Percentiles rank a stretch among this genome's conserved stretches.
These are phyloP conservation scores for Aspergillus flavus DNA, from an alignment of 2,329 filamentous ascomycete genomes.

Conservation along the genomic window DNA sequence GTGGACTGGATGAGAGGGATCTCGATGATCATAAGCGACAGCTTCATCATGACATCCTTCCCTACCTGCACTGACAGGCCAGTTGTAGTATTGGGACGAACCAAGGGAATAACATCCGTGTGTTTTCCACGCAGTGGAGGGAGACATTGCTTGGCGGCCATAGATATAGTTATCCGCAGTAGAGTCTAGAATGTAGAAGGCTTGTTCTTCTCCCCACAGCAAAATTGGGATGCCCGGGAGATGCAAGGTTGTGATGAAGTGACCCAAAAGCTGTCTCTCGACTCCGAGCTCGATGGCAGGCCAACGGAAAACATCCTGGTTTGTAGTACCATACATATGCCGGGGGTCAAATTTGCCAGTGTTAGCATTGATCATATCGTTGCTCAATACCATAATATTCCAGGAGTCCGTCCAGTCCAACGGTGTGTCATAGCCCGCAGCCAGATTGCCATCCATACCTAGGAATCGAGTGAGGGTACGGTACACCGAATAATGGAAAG, in stretches of 20 bases:
- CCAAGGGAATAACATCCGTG: slow-evolving; percentile 65
- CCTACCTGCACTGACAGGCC: slow-evolving; percentile 58
- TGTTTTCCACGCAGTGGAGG: slow-evolving; percentile 63
- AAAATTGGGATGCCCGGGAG: slow-evolving; percentile 64
- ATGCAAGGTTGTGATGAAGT: slow-evolving; percentile 61
- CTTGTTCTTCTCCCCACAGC: slow-evolving; percentile 68
- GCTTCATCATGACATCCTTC: slow-evolving; percentile 60
- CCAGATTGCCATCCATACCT: slow-evolving; percentile 60
- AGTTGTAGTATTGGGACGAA: slow-evolving; percentile 60
- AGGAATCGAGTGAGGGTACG: slow-evolving; percentile 64
- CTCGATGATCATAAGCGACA: slow-evolving; percentile 63
- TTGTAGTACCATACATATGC: slow-evolving; percentile 66
- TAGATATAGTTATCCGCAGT: slow-evolving; percentile 68
- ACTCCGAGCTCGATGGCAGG: slow-evolving; percentile 61
- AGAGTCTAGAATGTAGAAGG: slow-evolving; percentile 65
- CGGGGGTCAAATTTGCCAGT: slow-evolving; percentile 65
- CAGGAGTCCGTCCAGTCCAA: slow-evolving; percentile 59
- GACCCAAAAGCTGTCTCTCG: slow-evolving; percentile 58
- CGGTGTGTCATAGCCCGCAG: slow-evolving; percentile 56
- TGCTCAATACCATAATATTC: slow-evolving; percentile 59
- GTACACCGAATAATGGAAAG: slow-evolving; percentile 68
- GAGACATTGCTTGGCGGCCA: slow-evolving; percentile 64
- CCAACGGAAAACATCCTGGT: slow-evolving; percentile 69
- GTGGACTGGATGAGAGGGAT: slow-evolving; percentile 63
- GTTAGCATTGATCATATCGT: slow-evolving; percentile 63